Evolutionary conservation across 768 basidiomycete species (phyloP).

Genomic region (Boletus rubescentipes): DNA sequence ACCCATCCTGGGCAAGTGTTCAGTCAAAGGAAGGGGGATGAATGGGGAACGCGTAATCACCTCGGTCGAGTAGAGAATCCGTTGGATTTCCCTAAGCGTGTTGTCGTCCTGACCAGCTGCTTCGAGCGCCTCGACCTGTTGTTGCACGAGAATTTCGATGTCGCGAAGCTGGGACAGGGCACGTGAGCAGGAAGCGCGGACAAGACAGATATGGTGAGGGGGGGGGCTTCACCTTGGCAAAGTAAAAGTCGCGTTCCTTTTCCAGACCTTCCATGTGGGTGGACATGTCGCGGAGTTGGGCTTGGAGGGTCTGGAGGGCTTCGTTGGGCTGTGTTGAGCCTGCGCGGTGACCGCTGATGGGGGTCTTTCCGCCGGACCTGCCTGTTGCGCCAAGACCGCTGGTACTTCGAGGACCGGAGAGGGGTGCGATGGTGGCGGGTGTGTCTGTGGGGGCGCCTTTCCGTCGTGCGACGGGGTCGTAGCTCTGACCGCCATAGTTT

Average conservation of each 20-base stretch:
- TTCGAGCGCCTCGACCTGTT: slow-evolving; percentile 65
- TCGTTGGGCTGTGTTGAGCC: slow-evolving; percentile 68
- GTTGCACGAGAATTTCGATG: slow-evolving; percentile 92
- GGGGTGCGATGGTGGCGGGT: slow-evolving; percentile 76
- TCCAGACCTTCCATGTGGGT: slow-evolving; percentile 85
- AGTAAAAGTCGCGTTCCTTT: slow-evolving; percentile 98
- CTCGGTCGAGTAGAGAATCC: slow-evolving; percentile 94
- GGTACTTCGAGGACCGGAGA: slow-evolving; percentile 43
- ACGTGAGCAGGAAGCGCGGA: slow-evolving; percentile 3
- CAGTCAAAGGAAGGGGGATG: slow-evolving; percentile 1
- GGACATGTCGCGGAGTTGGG: slow-evolving; percentile 80
- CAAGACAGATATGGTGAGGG: too few species aligned
- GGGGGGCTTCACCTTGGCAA: slow-evolving; percentile 50
- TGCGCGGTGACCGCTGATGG: slow-evolving; percentile 64
- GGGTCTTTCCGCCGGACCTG: slow-evolving; percentile 70
- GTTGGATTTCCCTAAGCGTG: slow-evolving; percentile 77
- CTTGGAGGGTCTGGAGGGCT: slow-evolving; percentile 63
- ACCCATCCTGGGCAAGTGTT: slow-evolving; percentile 68
- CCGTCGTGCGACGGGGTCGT: slow-evolving; percentile 81
- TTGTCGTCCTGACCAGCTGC: slow-evolving; percentile 55
- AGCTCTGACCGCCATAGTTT: slow-evolving; percentile 84
- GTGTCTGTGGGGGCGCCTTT: slow-evolving; percentile 75
- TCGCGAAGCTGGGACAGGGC: slow-evolving; percentile 73
- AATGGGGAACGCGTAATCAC: slow-evolving; percentile 46
- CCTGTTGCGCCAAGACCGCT: slow-evolving; percentile 37